Conservation (phyloP, 768 basidiomycete genomes). For the Amanita pseudoporphyria region DNA sequence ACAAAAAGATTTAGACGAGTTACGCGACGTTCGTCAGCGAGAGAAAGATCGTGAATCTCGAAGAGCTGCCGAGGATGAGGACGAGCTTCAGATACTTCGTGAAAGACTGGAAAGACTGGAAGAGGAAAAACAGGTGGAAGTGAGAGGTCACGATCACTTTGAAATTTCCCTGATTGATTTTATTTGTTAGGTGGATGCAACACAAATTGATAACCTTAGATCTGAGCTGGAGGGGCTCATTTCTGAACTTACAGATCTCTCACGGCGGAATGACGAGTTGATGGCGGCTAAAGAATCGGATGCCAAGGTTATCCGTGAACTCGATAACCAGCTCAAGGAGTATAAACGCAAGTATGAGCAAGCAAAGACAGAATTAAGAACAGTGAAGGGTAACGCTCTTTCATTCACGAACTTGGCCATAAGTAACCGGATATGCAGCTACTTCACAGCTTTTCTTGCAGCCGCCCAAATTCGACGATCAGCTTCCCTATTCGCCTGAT, state of each 20-base stretch:
- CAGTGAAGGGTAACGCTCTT: constrained; percentile 65
- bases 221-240: constrained; percentile 78
- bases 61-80: constrained; percentile 53
- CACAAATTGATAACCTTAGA: constrained; percentile 70
- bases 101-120: constrained; percentile 63
- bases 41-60: constrained; percentile 51
- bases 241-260: constrained; percentile 70
- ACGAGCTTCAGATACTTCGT: constrained; percentile 60
- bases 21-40: constrained; percentile 48
- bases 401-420: not conserved
- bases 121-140: constrained; percentile 40
- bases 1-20: constrained; percentile 74
- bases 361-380: constrained; percentile 90
- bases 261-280: constrained; percentile 82
- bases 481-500: constrained; percentile 77
- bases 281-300: constrained; percentile 84
- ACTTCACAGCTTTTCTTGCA: constrained; percentile 89
- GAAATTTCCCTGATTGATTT: not conserved
- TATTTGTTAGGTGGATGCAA: constrained; percentile 40
- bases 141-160: constrained; percentile 15
- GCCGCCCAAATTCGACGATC: constrained; percentile 73
- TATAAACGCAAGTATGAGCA: constrained; percentile 94
- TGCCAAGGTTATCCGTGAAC: constrained; percentile 59
- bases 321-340: constrained; percentile 76
- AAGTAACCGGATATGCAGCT: constrained; percentile 34